phyloP scores from a whole-genome alignment of 768 basidiomycete species.

The Pisolithus marmoratus region DNA sequence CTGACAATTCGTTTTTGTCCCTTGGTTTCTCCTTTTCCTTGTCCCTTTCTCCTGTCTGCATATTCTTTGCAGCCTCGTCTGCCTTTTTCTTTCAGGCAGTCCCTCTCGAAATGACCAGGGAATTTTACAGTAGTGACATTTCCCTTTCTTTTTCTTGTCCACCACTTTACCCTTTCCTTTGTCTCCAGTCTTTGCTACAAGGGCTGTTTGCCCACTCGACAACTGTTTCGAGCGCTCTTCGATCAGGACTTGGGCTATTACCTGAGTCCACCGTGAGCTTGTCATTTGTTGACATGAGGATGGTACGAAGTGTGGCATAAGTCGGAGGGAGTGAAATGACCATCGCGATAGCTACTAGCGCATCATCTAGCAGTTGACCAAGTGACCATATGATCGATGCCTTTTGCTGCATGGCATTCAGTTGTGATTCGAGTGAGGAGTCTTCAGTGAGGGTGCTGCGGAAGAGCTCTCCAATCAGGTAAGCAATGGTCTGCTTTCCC shows the following conservation, averaged over 20 bases:
- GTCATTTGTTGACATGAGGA: slow-evolving; percentile 11
- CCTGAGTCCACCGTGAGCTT: background rate
- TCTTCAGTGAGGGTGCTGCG: slow-evolving; percentile 14
- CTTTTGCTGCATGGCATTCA: slow-evolving; percentile 15
- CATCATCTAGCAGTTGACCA: slow-evolving; percentile 12
- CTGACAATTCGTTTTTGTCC: background rate
- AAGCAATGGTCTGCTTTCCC: slow-evolving; percentile 16
- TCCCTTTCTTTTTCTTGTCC: background rate
- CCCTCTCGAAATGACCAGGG: background rate
- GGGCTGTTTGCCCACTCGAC: background rate
- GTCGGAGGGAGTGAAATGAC: slow-evolving; percentile 15
- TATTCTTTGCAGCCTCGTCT: too few species aligned
- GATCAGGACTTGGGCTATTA: background rate
- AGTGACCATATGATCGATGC: slow-evolving; percentile 9
- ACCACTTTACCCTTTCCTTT: background rate
- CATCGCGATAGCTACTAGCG: slow-evolving; percentile 16
- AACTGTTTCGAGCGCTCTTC: background rate
- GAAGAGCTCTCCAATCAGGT: slow-evolving; percentile 19
- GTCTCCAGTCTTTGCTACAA: background rate
- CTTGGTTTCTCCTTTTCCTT: background rate
- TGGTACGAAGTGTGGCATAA: slow-evolving; percentile 13
- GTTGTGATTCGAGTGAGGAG: slow-evolving; percentile 10
- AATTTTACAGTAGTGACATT: background rate
- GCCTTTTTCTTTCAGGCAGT: background rate
- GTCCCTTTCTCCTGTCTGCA: background rate